Base-by-base conservation (phyloP, 163 green algal species). In the Scenedesmus sp. region DNA sequence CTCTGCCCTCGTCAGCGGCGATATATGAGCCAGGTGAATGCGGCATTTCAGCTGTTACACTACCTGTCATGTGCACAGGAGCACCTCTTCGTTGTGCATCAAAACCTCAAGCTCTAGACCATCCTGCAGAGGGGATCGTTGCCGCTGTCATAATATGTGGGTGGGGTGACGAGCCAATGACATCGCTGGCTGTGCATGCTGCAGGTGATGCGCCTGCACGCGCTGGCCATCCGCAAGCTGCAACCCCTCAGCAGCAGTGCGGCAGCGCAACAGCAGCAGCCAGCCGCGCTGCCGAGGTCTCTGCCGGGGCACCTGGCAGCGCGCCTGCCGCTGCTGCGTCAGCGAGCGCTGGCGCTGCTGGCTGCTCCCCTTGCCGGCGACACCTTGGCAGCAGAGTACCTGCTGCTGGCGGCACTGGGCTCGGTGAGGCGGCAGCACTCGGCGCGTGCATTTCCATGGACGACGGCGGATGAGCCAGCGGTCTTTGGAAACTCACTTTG, bases 301-400 rank as follows among this genome's bases (percentile, higher is more conserved):
- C 84, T 89, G 65, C 61, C 84, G 15, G 65, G 73, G 3, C 35
- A 59, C 49, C 59, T 65, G 81, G 59, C 30, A 2, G 78, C 80
- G 35, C 35, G 42, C 15, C 78, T 65, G 56, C 46, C n/a, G 65
- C n/a, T 76, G 85, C 90, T 95, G 68, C 89, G 93, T n/a, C 61
- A 65, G 33, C 40, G 30, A 4, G 91, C 92, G 0, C 56, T 96
- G 68, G 12, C 56, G n/a, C 73, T 95, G 88, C 92, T 97, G 72
- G 81, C 85, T 44, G 87, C 42, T 15, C 89, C 91, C 10, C 93
- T 98, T 16, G 95, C 94, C 6, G 96, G 96, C 10, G 96, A 98
- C 89, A 72, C 76, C 61, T 92, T 98, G 70, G 95, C 95, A 40
- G 96, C 96, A 6, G 96, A 98, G 93, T 98, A 97, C 90, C 79